These are phyloP conservation scores for Neurospora sp. DNA, from an alignment of 495 filamentous ascomycete genomes.

Conservation along the genomic window DNA sequence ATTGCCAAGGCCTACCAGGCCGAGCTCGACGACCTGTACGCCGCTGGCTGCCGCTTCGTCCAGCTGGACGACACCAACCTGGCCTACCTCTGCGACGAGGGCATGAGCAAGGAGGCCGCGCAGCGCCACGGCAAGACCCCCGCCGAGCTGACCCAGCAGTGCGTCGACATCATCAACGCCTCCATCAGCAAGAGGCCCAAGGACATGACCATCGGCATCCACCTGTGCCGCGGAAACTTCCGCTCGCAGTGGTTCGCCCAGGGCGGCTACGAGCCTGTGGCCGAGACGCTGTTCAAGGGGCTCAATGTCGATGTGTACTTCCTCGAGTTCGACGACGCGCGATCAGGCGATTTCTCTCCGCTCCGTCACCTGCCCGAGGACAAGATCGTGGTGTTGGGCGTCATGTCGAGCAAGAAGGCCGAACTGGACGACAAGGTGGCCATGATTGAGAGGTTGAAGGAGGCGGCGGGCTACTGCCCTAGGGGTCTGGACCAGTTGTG, in stretches of 20 bases:
- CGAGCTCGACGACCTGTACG: slow-evolving; percentile 51
- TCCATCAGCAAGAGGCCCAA: slow-evolving; percentile 43
- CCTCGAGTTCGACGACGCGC: slow-evolving; percentile 58
- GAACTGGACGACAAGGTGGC: slow-evolving; percentile 52
- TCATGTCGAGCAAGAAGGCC: slow-evolving; percentile 56
- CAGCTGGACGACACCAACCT: slow-evolving; percentile 60
- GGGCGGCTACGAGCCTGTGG: slow-evolving; percentile 59
- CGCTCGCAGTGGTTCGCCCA: slow-evolving; percentile 51
- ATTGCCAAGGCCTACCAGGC: slow-evolving; percentile 50
- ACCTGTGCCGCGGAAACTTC: slow-evolving; percentile 56
- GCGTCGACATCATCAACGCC: slow-evolving; percentile 54
- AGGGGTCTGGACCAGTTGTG: slow-evolving; percentile 50
- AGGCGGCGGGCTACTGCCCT: slow-evolving; percentile 51
- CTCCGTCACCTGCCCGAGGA: slow-evolving; percentile 48
- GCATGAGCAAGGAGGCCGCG: slow-evolving; percentile 52
- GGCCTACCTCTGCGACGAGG: slow-evolving; percentile 55
- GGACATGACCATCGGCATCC: slow-evolving; percentile 56
- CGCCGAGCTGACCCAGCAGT: slow-evolving; percentile 47
- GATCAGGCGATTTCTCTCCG: slow-evolving; percentile 58
- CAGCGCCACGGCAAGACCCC: slow-evolving; percentile 45
- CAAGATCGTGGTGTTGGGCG: slow-evolving; percentile 57
- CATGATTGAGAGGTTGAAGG: slow-evolving; percentile 45
- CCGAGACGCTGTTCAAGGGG: slow-evolving; percentile 52
- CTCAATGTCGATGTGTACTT: slow-evolving; percentile 59
- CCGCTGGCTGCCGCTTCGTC: slow-evolving; percentile 51